These are phyloP conservation scores for thale cress (Arabidopsis thaliana) DNA, from an alignment of 345 rosid genomes.

Conservation along the genomic window DNA sequence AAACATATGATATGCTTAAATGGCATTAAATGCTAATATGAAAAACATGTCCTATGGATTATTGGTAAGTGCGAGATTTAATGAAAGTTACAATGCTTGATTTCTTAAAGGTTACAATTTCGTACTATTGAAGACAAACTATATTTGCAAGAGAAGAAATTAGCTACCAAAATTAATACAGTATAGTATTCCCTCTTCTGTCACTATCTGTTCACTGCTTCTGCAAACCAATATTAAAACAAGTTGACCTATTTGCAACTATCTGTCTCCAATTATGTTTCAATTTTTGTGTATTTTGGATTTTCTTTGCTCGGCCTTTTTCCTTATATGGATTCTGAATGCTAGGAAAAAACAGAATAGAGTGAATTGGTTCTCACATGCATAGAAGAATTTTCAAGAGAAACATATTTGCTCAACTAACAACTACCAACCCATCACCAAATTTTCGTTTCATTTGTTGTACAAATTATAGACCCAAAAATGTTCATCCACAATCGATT, in stretches of 20 bases:
- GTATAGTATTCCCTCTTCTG: background rate
- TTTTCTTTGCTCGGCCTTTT: background rate
- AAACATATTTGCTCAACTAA: slow-evolving; percentile 38
- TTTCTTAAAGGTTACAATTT: background rate
- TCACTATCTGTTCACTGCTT: background rate
- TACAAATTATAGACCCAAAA: background rate
- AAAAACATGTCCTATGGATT: slow-evolving; percentile 8
- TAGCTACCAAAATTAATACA: slow-evolving; percentile 5
- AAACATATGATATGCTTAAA: no score
- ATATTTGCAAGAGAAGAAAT: background rate
- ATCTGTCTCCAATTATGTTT: background rate
- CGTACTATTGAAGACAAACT: no score
- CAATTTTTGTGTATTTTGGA: background rate
- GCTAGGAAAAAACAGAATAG: background rate
- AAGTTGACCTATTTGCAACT: slow-evolving; percentile 13
- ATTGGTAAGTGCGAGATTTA: background rate
- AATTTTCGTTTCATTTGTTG: slow-evolving; percentile 1
- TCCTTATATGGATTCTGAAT: background rate
- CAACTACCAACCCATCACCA: slow-evolving; percentile 40
- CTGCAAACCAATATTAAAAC: background rate
- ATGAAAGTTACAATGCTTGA: slow-evolving; percentile 11
- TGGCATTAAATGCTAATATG: background rate
- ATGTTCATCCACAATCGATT: background rate
- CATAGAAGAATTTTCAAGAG: slow-evolving; percentile 9
- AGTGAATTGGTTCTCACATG: slow-evolving; percentile 27